Evolutionary conservation across 345 rosid genomes (phyloP), one percentile per base, ranked within the genome.

Genomic region (Sapria himalayana): DNA sequence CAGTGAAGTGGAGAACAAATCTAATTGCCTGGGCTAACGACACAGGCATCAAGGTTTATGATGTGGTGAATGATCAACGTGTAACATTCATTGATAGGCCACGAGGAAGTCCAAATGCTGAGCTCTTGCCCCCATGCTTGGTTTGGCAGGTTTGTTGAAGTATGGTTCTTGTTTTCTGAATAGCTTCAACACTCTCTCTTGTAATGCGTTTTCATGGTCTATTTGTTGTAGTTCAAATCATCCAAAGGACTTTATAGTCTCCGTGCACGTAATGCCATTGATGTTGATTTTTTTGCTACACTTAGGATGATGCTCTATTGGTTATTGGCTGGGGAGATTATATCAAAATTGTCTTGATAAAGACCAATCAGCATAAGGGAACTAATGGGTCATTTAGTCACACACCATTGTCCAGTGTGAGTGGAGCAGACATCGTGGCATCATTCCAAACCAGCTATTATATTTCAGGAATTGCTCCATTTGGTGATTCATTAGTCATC

Each of bases 1-100:
- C 79, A 31, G 74, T 84, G 46, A 77, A 74, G 62, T 84, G 99
- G 99, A 77, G 92, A 58, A 54, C 66, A 23, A 84, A 70, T 68
- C 94, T 91, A 51, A 68, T 91, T 39, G 99, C 99, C 33, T 91
- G 99, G 99, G 99, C 99, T 57, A 91, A 84, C 69, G 99, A 91
- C 68, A 61, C 69, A 19, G 99, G 99, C 15, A 79, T 91, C 25
- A 91, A 91, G 55, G 92, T 91, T 56, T 91, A 84, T 58, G 95
- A 91, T 70, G 73, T 85, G 46, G 73, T 79, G 41, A 77, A 74
- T 59, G 81, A 74, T 67, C 85, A 74, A 59, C 84, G 92, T 16
- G 65, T 91, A 57, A 91, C 99, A 40, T 91, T 71, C 63, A 91
- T 91, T 59, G 95, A 84, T 52, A 74, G 73, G 51, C 99, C 99